Percentiles rank a stretch among this genome's conserved stretches.
Conservation (phyloP, 352 stramenopile species). For the Blastocystis sp. region DNA sequence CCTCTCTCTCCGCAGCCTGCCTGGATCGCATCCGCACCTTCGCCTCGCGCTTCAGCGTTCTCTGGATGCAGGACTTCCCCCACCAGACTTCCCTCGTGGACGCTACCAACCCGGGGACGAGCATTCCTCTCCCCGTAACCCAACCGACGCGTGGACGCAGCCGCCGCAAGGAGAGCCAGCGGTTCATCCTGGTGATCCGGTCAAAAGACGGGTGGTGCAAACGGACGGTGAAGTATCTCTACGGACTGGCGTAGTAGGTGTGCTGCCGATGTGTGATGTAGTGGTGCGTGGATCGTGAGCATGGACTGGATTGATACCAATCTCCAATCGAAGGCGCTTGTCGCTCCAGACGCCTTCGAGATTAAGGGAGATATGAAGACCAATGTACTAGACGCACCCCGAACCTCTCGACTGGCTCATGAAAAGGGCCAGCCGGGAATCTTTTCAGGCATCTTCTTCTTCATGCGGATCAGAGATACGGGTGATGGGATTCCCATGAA, state of each 20-base stretch:
- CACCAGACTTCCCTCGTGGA: conserved; percentile 15
- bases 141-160: background rate
- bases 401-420: conserved; percentile 1
- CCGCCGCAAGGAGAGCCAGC: background rate
- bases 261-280: background rate
- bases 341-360: conserved; percentile 27
- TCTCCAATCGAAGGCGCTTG: background rate
- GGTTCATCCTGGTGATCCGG: conserved; percentile 38
- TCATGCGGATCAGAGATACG: conserved; percentile 21
- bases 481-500: conserved; percentile 40
- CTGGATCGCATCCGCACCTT: conserved; percentile 28
- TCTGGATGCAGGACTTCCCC: conserved; percentile 50
- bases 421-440: conserved; percentile 32
- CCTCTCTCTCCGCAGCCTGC: background rate
- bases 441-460: conserved; percentile 44
- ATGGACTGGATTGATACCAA: conserved; percentile 50
- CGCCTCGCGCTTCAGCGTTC: background rate
- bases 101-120: background rate
- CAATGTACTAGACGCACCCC: background rate
- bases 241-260: conserved; percentile 29
- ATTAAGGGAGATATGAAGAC: conserved; percentile 23
- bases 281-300: conserved; percentile 45
- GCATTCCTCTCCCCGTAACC: background rate
- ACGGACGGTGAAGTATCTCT: conserved; percentile 48
- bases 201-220: conserved; percentile 38